These are phyloP conservation scores for Phytopythium helicoides DNA, from an alignment of 352 stramenopile genomes.

Conservation along the genomic window DNA sequence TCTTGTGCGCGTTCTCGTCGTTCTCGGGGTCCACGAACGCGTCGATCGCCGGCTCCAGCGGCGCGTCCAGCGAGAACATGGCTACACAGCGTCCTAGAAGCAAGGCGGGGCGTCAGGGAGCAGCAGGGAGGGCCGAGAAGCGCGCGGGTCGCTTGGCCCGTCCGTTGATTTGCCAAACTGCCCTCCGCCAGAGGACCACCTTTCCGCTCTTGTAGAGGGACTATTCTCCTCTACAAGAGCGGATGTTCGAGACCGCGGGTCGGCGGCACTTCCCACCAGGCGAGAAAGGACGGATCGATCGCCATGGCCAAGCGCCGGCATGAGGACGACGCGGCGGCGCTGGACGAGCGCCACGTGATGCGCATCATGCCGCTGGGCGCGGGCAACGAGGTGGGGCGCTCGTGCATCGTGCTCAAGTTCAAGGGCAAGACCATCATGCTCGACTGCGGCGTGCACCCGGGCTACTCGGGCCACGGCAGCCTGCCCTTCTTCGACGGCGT, in stretches of 20 bases:
- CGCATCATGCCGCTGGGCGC: slow-evolving; percentile 95
- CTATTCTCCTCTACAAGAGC: background rate
- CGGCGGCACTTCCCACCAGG: too few species aligned
- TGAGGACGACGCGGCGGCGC: slow-evolving; percentile 50
- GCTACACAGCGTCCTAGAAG: too few species aligned
- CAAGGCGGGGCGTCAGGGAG: background rate
- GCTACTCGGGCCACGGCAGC: slow-evolving; percentile 95
- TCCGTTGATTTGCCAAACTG: too few species aligned
- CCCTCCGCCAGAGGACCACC: too few species aligned
- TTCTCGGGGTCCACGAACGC: slow-evolving; percentile 86
- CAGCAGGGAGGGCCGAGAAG: background rate
- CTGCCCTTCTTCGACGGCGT: slow-evolving; percentile 98
- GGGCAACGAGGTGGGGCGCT: slow-evolving; percentile 98
- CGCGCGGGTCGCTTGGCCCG: too few species aligned
- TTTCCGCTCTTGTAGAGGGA: too few species aligned
- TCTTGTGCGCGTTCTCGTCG: slow-evolving; percentile 81
- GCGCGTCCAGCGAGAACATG: slow-evolving; percentile 86
- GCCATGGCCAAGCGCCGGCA: slow-evolving; percentile 71
- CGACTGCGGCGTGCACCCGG: slow-evolving; percentile 88
- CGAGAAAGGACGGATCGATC: background rate
- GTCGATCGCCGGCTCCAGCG: slow-evolving; percentile 80
- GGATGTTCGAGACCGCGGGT: too few species aligned
- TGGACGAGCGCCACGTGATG: slow-evolving; percentile 89
- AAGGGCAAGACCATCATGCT: slow-evolving; percentile 98
- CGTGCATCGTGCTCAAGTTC: slow-evolving; percentile 99